phyloP scores from a whole-genome alignment of 1,139 yeast genomes.

The Nadsonia starkeyi-henricii region DNA sequence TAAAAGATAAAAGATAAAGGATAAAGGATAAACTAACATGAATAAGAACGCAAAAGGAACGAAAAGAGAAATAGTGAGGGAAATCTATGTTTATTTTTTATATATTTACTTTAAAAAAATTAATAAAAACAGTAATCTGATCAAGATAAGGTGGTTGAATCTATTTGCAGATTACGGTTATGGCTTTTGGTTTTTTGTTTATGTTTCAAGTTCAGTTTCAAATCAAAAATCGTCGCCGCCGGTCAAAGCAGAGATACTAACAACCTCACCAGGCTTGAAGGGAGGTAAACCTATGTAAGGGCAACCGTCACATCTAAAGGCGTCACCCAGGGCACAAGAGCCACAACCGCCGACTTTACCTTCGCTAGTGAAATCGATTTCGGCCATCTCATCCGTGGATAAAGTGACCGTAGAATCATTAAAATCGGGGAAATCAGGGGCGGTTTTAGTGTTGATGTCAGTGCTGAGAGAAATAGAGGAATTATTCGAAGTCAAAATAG shows the following conservation, averaged over 20 bases:
- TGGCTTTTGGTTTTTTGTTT: too few relatives aligned
- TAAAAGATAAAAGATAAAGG: too few relatives aligned
- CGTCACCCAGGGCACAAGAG: slow-evolving; percentile 92
- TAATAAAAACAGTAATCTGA: too few relatives aligned
- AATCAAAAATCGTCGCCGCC: not conserved
- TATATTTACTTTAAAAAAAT: too few relatives aligned
- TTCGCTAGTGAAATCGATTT: slow-evolving; percentile 85
- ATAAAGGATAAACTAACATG: too few relatives aligned
- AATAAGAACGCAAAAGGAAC: too few relatives aligned
- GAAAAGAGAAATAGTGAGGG: too few relatives aligned
- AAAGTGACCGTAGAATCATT: slow-evolving; percentile 32
- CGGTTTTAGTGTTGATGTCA: too few relatives aligned
- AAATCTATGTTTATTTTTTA: too few relatives aligned
- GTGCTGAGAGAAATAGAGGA: not conserved
- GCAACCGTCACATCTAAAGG: slow-evolving; percentile 95
- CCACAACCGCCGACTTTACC: slow-evolving; percentile 89
- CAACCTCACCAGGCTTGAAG: slow-evolving; percentile 85
- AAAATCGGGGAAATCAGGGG: not conserved
- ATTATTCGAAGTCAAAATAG: slow-evolving; percentile 7
- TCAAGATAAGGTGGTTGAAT: too few relatives aligned
- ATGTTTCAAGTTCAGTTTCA: too few relatives aligned
- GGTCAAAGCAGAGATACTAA: slow-evolving; percentile 16
- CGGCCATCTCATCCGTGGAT: slow-evolving; percentile 49
- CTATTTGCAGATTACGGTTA: too few relatives aligned
- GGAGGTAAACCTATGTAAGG: slow-evolving; percentile 96